Evolutionary conservation across 441 rosid species (phyloP).

Genomic region (Gossypium aridum): DNA sequence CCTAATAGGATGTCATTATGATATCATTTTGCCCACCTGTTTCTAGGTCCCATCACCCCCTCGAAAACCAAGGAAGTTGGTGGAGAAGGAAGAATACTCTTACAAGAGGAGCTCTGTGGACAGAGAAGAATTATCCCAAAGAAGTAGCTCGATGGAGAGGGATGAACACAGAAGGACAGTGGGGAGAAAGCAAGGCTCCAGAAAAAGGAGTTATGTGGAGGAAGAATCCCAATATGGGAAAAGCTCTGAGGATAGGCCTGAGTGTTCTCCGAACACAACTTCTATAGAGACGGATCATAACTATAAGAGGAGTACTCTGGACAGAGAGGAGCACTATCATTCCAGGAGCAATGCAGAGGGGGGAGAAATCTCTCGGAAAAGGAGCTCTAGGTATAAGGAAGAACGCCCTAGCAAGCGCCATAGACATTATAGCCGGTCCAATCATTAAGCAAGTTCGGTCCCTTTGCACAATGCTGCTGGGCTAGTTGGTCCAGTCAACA

Average conservation of each 20-base stretch:
- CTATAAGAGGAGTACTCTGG: constrained; percentile 23
- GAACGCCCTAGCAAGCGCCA: constrained; percentile 5
- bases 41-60: constrained; percentile 87
- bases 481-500: not conserved
- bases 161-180: constrained; percentile 10
- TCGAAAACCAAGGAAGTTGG: constrained; percentile 32
- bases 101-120: constrained; percentile 18
- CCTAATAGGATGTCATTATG: not conserved
- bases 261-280: constrained; percentile 19
- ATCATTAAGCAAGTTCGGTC: not conserved
- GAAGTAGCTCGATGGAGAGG: constrained; percentile 20
- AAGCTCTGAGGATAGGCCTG: constrained; percentile 26
- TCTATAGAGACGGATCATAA: constrained; percentile 25
- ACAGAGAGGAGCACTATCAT: constrained; percentile 16
- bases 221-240: constrained; percentile 25
- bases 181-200: not conserved
- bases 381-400: constrained; percentile 5
- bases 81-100: constrained; percentile 27
- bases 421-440: not conserved
- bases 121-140: constrained; percentile 29
- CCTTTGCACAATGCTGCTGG: not conserved
- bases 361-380: constrained; percentile 21
- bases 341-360: constrained; percentile 21
- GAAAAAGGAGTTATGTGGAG: constrained; percentile 21
- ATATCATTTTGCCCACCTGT: not conserved